A percentile compares a stretch with the other conserved stretches of the same genome.
These are phyloP conservation scores for Termitomyces heimii DNA, from an alignment of 768 basidiomycete species.

Conservation along the genomic window DNA sequence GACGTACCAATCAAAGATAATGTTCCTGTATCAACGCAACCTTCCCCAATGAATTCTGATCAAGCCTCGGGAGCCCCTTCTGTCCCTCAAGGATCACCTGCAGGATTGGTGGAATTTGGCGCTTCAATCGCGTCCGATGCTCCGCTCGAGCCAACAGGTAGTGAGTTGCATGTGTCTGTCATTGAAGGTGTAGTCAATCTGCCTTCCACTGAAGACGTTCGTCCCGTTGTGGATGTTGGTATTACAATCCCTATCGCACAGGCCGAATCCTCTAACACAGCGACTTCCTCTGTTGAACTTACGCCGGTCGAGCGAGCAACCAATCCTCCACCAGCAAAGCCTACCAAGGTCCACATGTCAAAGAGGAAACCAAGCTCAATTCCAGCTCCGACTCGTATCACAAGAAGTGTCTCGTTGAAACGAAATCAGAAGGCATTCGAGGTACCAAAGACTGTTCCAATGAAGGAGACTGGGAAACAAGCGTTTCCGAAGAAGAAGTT, in stretches of 20 bases:
- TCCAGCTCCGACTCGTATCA: slow-evolving; percentile 22
- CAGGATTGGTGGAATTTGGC: background rate
- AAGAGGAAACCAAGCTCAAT: slow-evolving; percentile 21
- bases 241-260: background rate
- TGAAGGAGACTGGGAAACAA: background rate
- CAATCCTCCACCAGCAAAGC: background rate
- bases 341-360: slow-evolving; percentile 9
- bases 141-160: background rate
- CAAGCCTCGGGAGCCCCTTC: background rate
- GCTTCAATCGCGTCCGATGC: background rate
- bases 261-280: background rate
- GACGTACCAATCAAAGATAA: background rate
- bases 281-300: background rate
- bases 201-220: background rate
- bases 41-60: background rate
- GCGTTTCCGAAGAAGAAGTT: background rate
- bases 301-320: background rate
- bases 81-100: background rate
- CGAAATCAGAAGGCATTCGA: slow-evolving; percentile 16
- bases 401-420: slow-evolving; percentile 28
- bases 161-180: background rate
- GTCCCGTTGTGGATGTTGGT: background rate
- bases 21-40: background rate
- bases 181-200: background rate
- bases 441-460: slow-evolving; percentile 2